Evolutionary conservation across 768 basidiomycete genomes (phyloP), one percentile per base, ranked within the genome.

Genomic region (Naganishia kalamii): DNA sequence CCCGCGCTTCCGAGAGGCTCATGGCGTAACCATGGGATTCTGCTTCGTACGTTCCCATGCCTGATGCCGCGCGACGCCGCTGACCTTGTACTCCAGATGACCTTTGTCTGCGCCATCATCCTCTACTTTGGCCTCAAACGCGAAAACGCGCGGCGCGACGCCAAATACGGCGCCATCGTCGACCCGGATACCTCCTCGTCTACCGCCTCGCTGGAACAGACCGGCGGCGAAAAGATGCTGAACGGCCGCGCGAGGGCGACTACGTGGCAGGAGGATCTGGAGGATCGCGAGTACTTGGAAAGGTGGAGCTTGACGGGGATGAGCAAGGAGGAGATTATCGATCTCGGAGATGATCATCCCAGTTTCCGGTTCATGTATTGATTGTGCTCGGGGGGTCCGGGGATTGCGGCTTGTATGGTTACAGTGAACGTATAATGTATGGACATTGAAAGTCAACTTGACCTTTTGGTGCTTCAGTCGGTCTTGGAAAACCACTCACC

Each of bases 141-240:
- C 17, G 79, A 81, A 68, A 81, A 81, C 74, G 70, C 66, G 11
- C 72, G 78, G 1, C 70, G 79, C 29, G 78, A 80, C 63, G 68
- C 48, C 13, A 30, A 71, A 33, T 80, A 77, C 70, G 80, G 79
- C 5, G 68, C 70, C 0, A 29, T 60, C 13, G 8, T 37, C 54
- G 48, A 61, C n/a, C 40, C 29, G 63, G 54, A 57, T 19, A 32
- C 19, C 1, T 15, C 10, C 12, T 41, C 54, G 2, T 57, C 8
- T 1, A 25, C 54, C 35, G 13, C 2, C 5, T 57, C 54, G 1
- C 37, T 35, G 4, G 54, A 57, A 23, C 10, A 35, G 19, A 25
- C 19, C 15, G 37, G 21, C 35, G 37, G 2, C 27, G 32, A 19
- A 49, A 37, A 27, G 13, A 41, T 11, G 32, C 0, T 7, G 17